Conservation (phyloP, 352 stramenopile genomes). For the Pythium aphanidermatum region DNA sequence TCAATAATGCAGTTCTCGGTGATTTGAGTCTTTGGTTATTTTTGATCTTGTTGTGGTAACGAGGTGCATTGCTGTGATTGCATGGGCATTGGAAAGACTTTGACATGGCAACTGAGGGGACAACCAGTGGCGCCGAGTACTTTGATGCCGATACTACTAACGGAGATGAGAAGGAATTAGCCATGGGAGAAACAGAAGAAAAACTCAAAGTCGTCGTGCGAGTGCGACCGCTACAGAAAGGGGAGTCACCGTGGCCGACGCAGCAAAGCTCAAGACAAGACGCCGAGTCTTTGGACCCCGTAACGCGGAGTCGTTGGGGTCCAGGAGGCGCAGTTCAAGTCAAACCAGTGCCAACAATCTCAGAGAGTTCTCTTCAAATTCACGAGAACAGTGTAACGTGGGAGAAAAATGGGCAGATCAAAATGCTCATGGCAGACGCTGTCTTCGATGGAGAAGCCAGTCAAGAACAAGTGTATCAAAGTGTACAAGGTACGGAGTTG, state of each 20-base stretch:
- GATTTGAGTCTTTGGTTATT: too few relatives aligned
- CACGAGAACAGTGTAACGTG: conserved; percentile 37
- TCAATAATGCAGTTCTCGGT: too few relatives aligned
- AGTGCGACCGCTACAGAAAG: background rate
- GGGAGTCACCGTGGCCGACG: background rate
- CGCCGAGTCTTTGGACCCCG: conserved; percentile 59
- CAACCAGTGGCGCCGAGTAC: too few relatives aligned
- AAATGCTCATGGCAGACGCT: conserved; percentile 45
- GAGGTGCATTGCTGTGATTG: too few relatives aligned
- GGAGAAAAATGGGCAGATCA: conserved; percentile 65
- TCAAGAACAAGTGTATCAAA: conserved; percentile 44
- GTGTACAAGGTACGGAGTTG: conserved; percentile 35
- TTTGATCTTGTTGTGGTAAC: too few relatives aligned
- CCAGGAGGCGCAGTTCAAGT: too few relatives aligned
- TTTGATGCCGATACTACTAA: too few relatives aligned
- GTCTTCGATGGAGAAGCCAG: conserved; percentile 32
- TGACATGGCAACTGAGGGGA: too few relatives aligned
- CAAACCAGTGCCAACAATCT: background rate
- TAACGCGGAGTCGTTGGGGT: too few relatives aligned
- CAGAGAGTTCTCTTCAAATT: conserved; percentile 18
- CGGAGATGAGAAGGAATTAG: background rate
- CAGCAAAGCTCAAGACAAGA: conserved; percentile 29
- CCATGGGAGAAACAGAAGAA: background rate
- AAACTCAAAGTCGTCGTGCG: background rate
- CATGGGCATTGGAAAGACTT: too few relatives aligned